Conservation (phyloP, 2,329 filamentous ascomycete species). For the Sporothrix brasiliensis region DNA sequence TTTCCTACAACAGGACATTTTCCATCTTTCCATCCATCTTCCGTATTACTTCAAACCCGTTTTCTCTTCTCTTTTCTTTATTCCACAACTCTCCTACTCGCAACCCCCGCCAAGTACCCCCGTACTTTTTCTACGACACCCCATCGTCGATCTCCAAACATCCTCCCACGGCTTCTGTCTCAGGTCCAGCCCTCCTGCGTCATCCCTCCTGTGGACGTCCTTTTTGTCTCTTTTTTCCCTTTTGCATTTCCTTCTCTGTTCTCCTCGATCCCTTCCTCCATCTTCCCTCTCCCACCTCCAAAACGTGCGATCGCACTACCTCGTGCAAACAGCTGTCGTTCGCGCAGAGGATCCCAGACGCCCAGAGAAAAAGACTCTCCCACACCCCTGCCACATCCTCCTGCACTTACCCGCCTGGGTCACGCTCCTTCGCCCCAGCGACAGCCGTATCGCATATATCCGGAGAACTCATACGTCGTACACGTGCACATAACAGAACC, state of each 20-base stretch:
- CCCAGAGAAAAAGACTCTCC: background rate
- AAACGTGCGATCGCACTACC: constrained; percentile 1
- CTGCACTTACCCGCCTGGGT: constrained; percentile 19
- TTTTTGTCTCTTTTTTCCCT: background rate
- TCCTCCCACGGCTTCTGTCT: constrained; percentile 32
- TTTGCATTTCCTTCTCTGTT: background rate
- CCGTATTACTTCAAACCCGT: background rate
- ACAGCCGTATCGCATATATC: constrained; percentile 20
- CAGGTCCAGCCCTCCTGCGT: constrained; percentile 30
- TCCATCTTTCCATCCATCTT: background rate
- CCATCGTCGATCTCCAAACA: constrained; percentile 27
- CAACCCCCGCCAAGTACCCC: background rate
- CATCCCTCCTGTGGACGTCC: background rate
- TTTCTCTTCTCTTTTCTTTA: background rate
- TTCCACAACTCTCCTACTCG: background rate
- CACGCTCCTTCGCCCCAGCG: constrained; percentile 27
- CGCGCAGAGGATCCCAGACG: background rate
- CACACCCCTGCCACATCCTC: constrained; percentile 11
- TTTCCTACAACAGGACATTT: background rate
- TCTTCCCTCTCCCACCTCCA: background rate
- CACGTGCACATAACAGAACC: background rate
- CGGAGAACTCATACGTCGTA: background rate
- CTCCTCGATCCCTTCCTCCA: background rate
- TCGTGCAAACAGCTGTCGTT: background rate
- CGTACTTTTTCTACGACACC: background rate